A percentile compares a stretch with the other conserved stretches of the same genome.
These are phyloP conservation scores for Balamuthia mandrillaris DNA, from an alignment of 208 protist species.

Conservation along the genomic window DNA sequence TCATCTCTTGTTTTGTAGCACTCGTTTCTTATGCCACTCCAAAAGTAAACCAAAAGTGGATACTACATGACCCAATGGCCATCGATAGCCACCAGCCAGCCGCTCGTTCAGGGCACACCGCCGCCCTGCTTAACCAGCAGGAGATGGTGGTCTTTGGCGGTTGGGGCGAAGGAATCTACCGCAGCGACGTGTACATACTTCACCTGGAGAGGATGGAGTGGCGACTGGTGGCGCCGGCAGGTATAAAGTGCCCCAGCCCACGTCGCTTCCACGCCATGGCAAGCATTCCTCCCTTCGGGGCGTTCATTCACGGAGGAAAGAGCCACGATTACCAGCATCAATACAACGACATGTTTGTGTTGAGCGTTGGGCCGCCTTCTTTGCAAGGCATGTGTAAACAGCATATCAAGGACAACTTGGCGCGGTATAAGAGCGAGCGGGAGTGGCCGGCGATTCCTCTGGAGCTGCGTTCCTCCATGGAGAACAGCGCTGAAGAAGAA, in stretches of 20 bases:
- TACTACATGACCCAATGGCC: not conserved
- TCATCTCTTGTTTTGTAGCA: not conserved
- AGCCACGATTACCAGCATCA: no score
- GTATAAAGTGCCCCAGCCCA: not conserved
- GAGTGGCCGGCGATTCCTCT: no score
- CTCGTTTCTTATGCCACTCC: not conserved
- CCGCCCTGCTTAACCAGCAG: not conserved
- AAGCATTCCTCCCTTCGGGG: no score
- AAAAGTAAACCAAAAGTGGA: not conserved
- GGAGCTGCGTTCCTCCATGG: no score
- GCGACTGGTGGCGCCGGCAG: not conserved
- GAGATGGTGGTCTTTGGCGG: constrained; percentile 12
- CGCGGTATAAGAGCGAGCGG: no score
- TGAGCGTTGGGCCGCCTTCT: no score
- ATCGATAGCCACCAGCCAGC: not conserved
- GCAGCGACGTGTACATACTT: not conserved
- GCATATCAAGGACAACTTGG: no score
- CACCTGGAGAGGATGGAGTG: not conserved
- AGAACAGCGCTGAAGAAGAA: no score
- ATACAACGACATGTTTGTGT: no score
- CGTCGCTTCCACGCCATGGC: not conserved
- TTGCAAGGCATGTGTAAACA: no score
- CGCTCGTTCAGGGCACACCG: not conserved
- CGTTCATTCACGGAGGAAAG: no score
- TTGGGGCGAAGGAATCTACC: not conserved